Base-by-base conservation (phyloP, 805 yeast species). In the Ogataea ganodermae region DNA sequence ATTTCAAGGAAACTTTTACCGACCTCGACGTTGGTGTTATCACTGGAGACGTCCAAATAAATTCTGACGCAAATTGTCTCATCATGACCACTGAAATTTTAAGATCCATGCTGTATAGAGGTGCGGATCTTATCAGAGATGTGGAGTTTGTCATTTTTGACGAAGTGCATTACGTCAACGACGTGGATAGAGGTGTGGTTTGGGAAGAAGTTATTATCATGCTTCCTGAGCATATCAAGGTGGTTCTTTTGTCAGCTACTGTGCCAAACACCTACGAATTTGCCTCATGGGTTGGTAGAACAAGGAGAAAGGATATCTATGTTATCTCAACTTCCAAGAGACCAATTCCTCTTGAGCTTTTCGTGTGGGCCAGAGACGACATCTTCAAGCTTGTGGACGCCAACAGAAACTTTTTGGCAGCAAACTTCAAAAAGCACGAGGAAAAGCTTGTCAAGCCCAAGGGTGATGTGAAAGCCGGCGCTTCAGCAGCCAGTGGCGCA, bases 171-270 rank as follows among this genome's bases (percentile, higher is more conserved):
- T 94, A 94, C 63, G 97, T 94, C 52, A 94, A 94, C 65, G 99
- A 94, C 70, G 84, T 89, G 48, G 96, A 89, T 60, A 82, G 99
- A 67, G 99, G 99, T 61, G 99, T 94, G 12, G 99, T 94, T 3
- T 94, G 99, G 99, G 99, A 94, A 71, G 99, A 94, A 69, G 97
- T 94, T 18, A 94, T 94, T 51, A 94, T 94, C 57, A 89, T 94
- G 96, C 73, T 94, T 27, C 99, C 99, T 0, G 97, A 91, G 5
- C 97, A 94, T 63, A 94, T 94, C 49, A 92, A 92, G 61, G 86
- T 88, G 58, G 89, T 94, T 52, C 72, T 94, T 33, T 73, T 94
- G 32, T 89, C 97, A 10, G 99, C 99, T 4, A 94, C 99, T 0
- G 98, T 94, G 6, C 99, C 99, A n/a, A 94, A 94, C 64, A 92